Evolutionary conservation across 768 basidiomycete species (phyloP), one percentile per base, ranked within the genome.

Genomic region (Phanerochaete sordida): DNA sequence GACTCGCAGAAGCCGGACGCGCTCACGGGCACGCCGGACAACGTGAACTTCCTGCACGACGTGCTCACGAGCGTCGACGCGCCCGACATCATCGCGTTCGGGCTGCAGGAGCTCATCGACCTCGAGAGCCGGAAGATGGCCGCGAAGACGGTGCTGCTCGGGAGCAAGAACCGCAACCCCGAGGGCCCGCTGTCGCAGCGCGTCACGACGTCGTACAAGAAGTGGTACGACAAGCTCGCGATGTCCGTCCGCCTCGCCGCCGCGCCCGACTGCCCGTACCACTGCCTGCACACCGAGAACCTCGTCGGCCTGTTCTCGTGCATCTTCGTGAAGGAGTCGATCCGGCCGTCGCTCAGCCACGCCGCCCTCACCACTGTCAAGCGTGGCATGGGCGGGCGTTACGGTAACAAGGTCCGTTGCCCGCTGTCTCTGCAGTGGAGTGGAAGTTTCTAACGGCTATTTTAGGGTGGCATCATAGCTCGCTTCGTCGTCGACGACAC

Each of bases 61-160:
- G 85, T 83, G 1, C 77, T 98, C 12, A 77, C 72, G 3, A 90
- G 87, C 66, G 85, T 88, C 37, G 85, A 91, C 13, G 68, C 73
- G 12, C 91, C 96, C 2, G 95, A 98, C 63, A 87, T 98, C 65
- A 89, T 99, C 63, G 83, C 86, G 3, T 96, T 99, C 66, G 95
- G 95, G 1, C 90, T 98, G 73, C 96, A 99, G 73, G 96, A 98
- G 74, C 83, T 98, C 39, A 93, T 99, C 61, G 94, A 97, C 69
- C 83, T 99, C n/a, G 95, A 97, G 65, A 87, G 85, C 64, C 86
- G 93, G 62, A 93, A 87, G 75, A 87, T 98, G 79, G 87, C 90
- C 1, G 96, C 96, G 66, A 95, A 97, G 75, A 93, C 88, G 21
- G 86, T 98, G 27, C 69, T 99, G 0, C 79, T 96, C 5, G 89